Conservation (phyloP, 2,329 filamentous ascomycete species). For the Aureobasidium leucospermi region DNA sequence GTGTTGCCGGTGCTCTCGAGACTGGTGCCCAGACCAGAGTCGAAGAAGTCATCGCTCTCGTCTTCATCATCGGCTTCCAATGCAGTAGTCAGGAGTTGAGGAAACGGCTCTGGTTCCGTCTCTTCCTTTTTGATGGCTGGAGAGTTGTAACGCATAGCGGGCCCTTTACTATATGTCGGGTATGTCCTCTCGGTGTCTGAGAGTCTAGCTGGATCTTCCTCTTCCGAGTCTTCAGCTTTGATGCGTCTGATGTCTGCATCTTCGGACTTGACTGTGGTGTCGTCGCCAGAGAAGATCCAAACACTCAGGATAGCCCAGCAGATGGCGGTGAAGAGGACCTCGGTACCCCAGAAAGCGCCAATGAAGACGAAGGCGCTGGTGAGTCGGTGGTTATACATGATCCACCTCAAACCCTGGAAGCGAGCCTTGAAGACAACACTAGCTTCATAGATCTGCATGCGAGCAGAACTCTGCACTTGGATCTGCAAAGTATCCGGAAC, state of each 20-base stretch:
- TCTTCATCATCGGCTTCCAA: constrained; percentile 36
- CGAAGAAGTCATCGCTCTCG: constrained; percentile 37
- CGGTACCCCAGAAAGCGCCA: constrained; percentile 66
- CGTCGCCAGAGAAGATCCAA: constrained; percentile 25
- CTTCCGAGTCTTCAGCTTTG: constrained; percentile 23
- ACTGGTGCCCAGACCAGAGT: constrained; percentile 44
- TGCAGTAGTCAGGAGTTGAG: constrained; percentile 18
- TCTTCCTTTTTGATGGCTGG: constrained; percentile 25
- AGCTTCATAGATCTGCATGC: constrained; percentile 68
- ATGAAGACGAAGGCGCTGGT: constrained; percentile 63
- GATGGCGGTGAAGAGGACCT: constrained; percentile 58
- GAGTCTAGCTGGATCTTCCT: constrained; percentile 21
- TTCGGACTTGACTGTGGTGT: constrained; percentile 17
- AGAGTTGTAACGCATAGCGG: constrained; percentile 29
- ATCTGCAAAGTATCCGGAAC: constrained; percentile 50
- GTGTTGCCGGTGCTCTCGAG: constrained; percentile 33
- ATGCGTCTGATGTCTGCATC: constrained; percentile 14
- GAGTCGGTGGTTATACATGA: constrained; percentile 80
- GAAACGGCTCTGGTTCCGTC: constrained; percentile 15
- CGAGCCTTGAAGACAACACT: constrained; percentile 64
- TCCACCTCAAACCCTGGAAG: constrained; percentile 67
- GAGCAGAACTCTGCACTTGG: constrained; percentile 61
- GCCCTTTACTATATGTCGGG: constrained; percentile 39
- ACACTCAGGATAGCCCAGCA: constrained; percentile 55
- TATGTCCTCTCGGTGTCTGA: constrained; percentile 44